Evolutionary conservation across 805 yeast species (phyloP), one percentile per base, ranked within the genome.

Genomic region (Blastobotrys peoriensis): DNA sequence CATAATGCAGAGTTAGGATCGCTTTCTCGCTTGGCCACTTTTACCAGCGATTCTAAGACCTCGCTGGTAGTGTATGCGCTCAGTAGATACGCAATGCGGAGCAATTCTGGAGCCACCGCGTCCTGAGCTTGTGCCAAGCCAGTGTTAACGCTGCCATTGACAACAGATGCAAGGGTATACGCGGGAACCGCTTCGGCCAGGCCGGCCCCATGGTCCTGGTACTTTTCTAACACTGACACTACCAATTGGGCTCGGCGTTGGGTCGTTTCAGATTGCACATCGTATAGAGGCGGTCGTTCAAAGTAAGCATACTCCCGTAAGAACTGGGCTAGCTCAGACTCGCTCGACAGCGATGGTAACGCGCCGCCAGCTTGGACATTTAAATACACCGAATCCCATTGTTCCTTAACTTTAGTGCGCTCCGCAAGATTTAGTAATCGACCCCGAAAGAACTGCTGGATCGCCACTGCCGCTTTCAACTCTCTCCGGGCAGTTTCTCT

Each of bases 401-500:
- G 55, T 36, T 55, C 49, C 40, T 60, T 56, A 58, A 68, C 38
- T 57, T 40, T 37, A 9, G 30, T 41, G 23, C 70, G 65, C 17
- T 55, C 53, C 4, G 38, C 22, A 20, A 55, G 52, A 17, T 66
- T 57, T 5, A 66, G 69, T 4, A 73, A 40, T 43, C 65, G 65
- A 16, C 70, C 59, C 19, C 79, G 63, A 6, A 78, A 66, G 9
- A 66, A 58, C 2, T 67, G 55, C 56, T 83, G 91, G 30, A 89
- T 60, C 4, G 61, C 43, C 1, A 52, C 45, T 0, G 78, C 79
- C 1, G 86, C 75, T 30, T 62, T 66, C 33, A 71, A 75, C 40
- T 70, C 73, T 10, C 60, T 55, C 18, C 85, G 70, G 13, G 66
- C 72, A 25, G 66, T 60, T 46, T 84, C 88, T 46, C 97, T 73